Evolutionary conservation across 2,329 filamentous ascomycete species (phyloP), one percentile per base, ranked within the genome.

Genomic region (Xylaria sp.): DNA sequence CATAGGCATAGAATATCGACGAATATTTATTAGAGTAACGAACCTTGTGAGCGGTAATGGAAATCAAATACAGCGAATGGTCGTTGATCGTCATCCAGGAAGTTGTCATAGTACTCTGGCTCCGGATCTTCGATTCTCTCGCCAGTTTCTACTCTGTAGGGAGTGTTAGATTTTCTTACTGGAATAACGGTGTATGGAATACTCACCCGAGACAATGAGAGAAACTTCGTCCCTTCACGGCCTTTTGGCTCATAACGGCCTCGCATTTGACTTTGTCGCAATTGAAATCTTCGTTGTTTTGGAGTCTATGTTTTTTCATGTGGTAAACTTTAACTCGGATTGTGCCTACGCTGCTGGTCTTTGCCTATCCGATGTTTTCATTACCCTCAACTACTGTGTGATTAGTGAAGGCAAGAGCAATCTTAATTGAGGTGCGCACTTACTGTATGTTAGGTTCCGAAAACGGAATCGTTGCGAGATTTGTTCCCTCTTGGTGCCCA

Each of bases 41-140:
- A 58, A 58, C 55, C 39, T 58, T 9, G 36, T 8, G 55, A 58
- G 23, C 55, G 55, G 39, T 58, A 58, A 45, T 30, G 18, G 36
- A 58, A 58, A 30, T 32, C 39, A 5, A n/a, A 58, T 13, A 45
- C 36, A 1, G 39, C 55, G 25, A 45, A 58, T 18, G 55, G 55
- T 30, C 6, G 36, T 4, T 20, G 10, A 9, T 58, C 36, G 7
- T 13, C 9, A 28, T 58, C 55, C 8, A 58, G 25, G 10, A 58
- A 43, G 10, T 58, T 20, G 10, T 58, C 25, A 9, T 32, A 6
- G 25, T 58, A 58, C 23, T 58, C 55, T 1, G 2, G 0, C 5
- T 58, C 39, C 2, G 39, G 55, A 6, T 45, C 10, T 1, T 45
- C 39, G 10, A 58, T 45, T 28, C 9, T 58, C 0, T 32, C 13